Conservation (phyloP, 805 yeast species). For the Lachancea dasiensis region DNA sequence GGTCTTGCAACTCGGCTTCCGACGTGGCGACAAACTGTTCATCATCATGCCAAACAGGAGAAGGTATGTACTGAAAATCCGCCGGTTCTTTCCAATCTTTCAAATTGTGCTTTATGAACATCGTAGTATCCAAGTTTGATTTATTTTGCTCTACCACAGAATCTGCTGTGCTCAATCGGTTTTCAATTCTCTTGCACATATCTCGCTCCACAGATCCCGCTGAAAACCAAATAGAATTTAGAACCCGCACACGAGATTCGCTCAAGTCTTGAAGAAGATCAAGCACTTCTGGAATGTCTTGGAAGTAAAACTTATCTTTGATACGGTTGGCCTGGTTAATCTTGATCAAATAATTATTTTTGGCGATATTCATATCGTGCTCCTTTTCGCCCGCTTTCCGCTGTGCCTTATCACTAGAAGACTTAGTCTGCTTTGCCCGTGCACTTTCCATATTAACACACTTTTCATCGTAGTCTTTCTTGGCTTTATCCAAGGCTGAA, state of each 20-base stretch:
- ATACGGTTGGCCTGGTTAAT: constrained; percentile 82
- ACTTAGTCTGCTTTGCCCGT: constrained; percentile 65
- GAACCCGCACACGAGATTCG: constrained; percentile 65
- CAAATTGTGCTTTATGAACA: constrained; percentile 87
- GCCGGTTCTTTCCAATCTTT: constrained; percentile 76
- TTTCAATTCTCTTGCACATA: constrained; percentile 39
- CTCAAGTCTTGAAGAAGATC: constrained; percentile 81
- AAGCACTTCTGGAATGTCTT: constrained; percentile 85
- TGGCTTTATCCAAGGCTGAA: constrained; percentile 35
- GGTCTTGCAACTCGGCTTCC: constrained; percentile 50
- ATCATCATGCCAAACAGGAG: constrained; percentile 96
- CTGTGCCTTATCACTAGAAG: constrained; percentile 44
- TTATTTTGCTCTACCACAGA: constrained; percentile 59
- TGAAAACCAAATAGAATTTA: constrained; percentile 61
- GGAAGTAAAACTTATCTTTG: constrained; percentile 88
- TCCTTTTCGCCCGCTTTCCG: constrained; percentile 54
- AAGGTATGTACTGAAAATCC: constrained; percentile 80
- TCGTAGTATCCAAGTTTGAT: constrained; percentile 72
- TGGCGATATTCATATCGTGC: constrained; percentile 78
- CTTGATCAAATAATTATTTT: constrained; percentile 74
- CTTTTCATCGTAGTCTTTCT: constrained; percentile 70
- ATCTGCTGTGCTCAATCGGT: constrained; percentile 45
- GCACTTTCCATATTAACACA: constrained; percentile 78
- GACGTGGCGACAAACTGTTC: constrained; percentile 58
- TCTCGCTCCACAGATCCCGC: constrained; percentile 59